A percentile compares a stretch with the other conserved stretches of the same genome.
phyloP scores from a whole-genome alignment of 129 eudicot species.

The Dittrichia graveolens region DNA sequence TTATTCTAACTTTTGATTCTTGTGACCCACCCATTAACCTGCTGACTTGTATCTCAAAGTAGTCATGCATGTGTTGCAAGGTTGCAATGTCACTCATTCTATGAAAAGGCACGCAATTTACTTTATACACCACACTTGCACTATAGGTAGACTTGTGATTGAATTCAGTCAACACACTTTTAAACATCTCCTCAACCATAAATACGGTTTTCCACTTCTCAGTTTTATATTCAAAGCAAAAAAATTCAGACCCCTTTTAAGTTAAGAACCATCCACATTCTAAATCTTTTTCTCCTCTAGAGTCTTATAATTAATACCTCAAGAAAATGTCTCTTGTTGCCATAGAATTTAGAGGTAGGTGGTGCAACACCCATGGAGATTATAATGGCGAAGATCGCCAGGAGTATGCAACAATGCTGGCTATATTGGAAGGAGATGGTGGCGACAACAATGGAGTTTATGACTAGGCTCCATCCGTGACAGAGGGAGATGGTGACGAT shows the following conservation, averaged over 20 bases:
- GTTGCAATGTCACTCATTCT: not conserved
- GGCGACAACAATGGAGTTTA: slow-evolving; percentile 26
- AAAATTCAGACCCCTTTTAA: not conserved
- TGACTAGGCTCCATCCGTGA: slow-evolving; percentile 19
- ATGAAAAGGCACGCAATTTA: not conserved
- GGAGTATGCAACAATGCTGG: slow-evolving; percentile 25
- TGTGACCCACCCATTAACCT: no score
- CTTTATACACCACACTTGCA: not conserved
- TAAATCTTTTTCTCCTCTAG: not conserved
- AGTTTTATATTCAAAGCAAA: slow-evolving; percentile 1
- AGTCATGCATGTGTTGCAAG: not conserved
- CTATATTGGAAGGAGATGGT: slow-evolving; percentile 27
- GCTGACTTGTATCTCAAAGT: not conserved
- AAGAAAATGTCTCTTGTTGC: slow-evolving; percentile 27
- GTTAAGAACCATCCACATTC: not conserved
- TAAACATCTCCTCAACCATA: slow-evolving; percentile 14
- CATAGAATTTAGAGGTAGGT: no score
- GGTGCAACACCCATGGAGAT: slow-evolving; percentile 28
- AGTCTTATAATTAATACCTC: no score
- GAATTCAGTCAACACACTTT: not conserved
- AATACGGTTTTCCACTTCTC: not conserved
- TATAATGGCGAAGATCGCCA: slow-evolving; percentile 20
- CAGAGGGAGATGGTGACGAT: slow-evolving; percentile 36
- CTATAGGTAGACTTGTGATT: slow-evolving; percentile 16
- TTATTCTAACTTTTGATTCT: no score